These are phyloP conservation scores for Mucor racemosus DNA, from an alignment of 371 early-diverging fungal genomes.

Conservation along the genomic window DNA sequence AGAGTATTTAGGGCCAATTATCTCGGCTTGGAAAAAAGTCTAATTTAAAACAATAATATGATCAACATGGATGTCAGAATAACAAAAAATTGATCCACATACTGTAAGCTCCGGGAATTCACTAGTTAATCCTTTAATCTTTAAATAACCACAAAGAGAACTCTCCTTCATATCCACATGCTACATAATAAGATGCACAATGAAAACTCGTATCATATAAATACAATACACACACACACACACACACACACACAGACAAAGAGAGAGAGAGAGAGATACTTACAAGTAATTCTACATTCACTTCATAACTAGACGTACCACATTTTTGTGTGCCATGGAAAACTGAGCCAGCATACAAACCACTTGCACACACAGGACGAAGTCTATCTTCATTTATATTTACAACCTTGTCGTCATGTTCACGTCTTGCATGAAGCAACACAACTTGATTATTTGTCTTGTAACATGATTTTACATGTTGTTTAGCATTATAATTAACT, in stretches of 20 bases:
- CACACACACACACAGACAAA: neutral
- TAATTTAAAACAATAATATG: neutral
- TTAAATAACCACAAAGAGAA: conserved; percentile 73
- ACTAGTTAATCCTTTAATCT: conserved; percentile 75
- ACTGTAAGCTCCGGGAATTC: conserved; percentile 76
- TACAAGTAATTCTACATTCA: conserved; percentile 73
- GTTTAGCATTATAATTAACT: neutral
- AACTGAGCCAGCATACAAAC: conserved; percentile 60
- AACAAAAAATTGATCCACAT: neutral
- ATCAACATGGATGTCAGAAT: neutral
- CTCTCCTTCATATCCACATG: conserved; percentile 73
- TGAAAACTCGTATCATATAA: neutral
- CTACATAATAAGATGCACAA: conserved; percentile 32
- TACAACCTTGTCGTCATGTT: conserved; percentile 19
- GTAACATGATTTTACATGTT: neutral
- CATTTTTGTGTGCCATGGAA: conserved; percentile 73
- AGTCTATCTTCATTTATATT: conserved; percentile 24
- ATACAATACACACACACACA: neutral
- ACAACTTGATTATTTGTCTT: conserved; percentile 9
- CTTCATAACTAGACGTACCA: conserved; percentile 68
- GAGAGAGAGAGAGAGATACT: too few species aligned
- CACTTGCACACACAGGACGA: conserved; percentile 14
- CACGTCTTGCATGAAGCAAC: conserved; percentile 21
- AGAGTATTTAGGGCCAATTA: conserved; percentile 75
- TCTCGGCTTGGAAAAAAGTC: conserved; percentile 82